Base-by-base conservation (phyloP, 2,329 filamentous ascomycete species). In the Aspergillus cejpii region DNA sequence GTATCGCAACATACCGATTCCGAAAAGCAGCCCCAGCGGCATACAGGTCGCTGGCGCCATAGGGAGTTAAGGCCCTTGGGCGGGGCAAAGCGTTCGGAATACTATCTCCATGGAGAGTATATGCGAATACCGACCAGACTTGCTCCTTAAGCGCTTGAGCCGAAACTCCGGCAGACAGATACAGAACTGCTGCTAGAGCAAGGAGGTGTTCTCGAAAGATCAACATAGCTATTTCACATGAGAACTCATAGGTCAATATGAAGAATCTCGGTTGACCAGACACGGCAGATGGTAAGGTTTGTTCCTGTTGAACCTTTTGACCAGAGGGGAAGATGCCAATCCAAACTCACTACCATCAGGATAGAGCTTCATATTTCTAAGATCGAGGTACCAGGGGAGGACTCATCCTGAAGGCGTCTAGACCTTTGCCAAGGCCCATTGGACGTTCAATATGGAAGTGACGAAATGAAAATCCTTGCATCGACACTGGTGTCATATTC, bases 31-130 rank as follows among this genome's bases (percentile, higher is more conserved):
- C 57, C 2, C 78, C 79, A 6, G 75, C 69, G 8, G 62, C 53
- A 49, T 72, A 70, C 44, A 79, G 66, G 50, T 79, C 72, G 39
- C 70, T 72, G n/a, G 78, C 78, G 39, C 79, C 79, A 34, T 76
- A 62, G 1, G 74, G 67, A 1, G 76, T 80, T 41, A 81, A 63
- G 1, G 60, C 60, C 4, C 60, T 62, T 2, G 67, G 53, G 6
- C 59, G 50, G 12, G 58, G 51, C 5, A 73, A 53, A 21, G 66
- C 59, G 36, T 63, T 53, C 2, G 78, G 78, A 5, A 74, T 78
- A 40, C 70, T 72, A 47, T 81, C 78, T 47, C 79, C 79, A 39
- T 75, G 69, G 17, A 73, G 64, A 27, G 74, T 73, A 54, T 76
- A 79, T 44, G 76, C 69, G 39, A 80, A 76, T 17, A 74, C 69